Conservation (phyloP, 2,329 filamentous ascomycete genomes). For the Trichoderma harzianum region DNA sequence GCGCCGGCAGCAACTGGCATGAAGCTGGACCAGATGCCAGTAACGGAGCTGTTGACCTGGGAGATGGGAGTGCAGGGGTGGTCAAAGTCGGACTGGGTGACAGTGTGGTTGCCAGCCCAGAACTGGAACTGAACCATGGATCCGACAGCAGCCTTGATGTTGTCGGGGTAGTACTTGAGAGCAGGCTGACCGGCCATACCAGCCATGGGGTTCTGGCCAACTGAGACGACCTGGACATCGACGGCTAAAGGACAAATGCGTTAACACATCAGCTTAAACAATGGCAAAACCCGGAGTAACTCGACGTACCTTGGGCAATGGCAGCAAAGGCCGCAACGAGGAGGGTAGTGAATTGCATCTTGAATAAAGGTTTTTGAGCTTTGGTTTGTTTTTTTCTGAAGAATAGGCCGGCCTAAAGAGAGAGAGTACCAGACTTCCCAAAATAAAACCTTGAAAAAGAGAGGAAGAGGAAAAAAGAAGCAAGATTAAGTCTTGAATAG, state of each 20-base stretch:
- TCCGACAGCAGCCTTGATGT: conserved; percentile 60
- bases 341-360: conserved; percentile 52
- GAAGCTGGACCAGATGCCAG: conserved; percentile 66
- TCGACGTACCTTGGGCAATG: conserved; percentile 43
- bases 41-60: conserved; percentile 47
- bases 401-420: conserved; percentile 21
- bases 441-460: conserved; percentile 23
- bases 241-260: conserved; percentile 27
- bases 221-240: conserved; percentile 61
- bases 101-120: conserved; percentile 68
- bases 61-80: conserved; percentile 63
- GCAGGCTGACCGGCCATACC: conserved; percentile 48
- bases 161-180: conserved; percentile 63
- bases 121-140: conserved; percentile 67
- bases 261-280: background rate
- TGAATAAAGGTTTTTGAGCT: conserved; percentile 27
- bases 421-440: conserved; percentile 18
- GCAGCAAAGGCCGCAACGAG: conserved; percentile 46
- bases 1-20: conserved; percentile 57
- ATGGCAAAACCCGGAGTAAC: background rate
- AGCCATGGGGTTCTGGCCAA: conserved; percentile 51
- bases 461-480: conserved; percentile 26
- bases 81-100: conserved; percentile 74
- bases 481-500: conserved; percentile 8
- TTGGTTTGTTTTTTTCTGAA: conserved; percentile 21